These are phyloP conservation scores for Geosmithia flava DNA, from an alignment of 2,329 filamentous ascomycete genomes.

Conservation along the genomic window DNA sequence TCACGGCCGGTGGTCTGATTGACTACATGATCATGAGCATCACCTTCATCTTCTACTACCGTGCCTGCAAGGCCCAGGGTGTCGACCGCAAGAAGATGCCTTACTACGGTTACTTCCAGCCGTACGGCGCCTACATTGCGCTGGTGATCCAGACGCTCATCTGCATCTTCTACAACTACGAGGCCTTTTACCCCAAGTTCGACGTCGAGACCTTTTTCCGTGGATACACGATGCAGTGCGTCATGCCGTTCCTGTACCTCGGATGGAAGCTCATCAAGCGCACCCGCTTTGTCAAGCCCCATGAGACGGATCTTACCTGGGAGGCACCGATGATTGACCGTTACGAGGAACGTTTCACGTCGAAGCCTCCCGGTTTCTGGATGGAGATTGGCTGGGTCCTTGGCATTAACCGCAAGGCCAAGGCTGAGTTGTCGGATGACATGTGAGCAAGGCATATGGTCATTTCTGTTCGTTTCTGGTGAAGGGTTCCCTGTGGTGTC, in stretches of 20 bases:
- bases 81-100: conserved; percentile 39
- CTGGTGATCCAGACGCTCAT: conserved; percentile 27
- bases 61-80: conserved; percentile 39
- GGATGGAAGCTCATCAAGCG: conserved; percentile 53
- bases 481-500: too few species aligned
- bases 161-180: conserved; percentile 43
- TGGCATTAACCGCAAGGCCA: conserved; percentile 18
- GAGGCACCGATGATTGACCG: conserved; percentile 45
- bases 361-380: conserved; percentile 38
- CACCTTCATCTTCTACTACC: conserved; percentile 34
- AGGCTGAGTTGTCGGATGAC: neutral
- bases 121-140: conserved; percentile 39
- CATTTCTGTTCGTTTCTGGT: neutral
- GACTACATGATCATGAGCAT: conserved; percentile 45
- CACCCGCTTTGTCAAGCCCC: conserved; percentile 38
- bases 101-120: conserved; percentile 46
- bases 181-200: conserved; percentile 33
- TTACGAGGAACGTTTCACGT: conserved; percentile 36
- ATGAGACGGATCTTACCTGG: conserved; percentile 48
- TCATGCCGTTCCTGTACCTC: conserved; percentile 39
- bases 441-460: neutral
- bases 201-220: conserved; percentile 31
- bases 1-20: conserved; percentile 46
- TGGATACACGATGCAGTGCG: conserved; percentile 45
- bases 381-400: conserved; percentile 35